Percentiles rank a stretch among this genome's conserved stretches.
phyloP scores from a whole-genome alignment of 768 basidiomycete species.

The Termitomyces heimii region DNA sequence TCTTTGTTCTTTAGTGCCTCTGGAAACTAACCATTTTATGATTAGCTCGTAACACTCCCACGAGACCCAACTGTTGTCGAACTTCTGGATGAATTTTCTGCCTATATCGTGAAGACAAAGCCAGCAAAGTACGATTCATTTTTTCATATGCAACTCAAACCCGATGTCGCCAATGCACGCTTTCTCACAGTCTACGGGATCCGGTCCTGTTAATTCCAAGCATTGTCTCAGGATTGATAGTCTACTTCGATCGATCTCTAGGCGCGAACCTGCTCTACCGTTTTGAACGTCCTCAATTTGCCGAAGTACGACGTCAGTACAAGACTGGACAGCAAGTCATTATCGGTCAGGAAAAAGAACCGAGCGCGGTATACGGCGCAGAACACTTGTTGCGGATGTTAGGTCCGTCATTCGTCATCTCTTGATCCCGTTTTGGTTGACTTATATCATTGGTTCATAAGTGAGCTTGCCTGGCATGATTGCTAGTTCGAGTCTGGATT shows the following conservation, averaged over 20 bases:
- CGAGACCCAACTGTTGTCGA: slow-evolving; percentile 73
- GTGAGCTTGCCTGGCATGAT: slow-evolving; percentile 93
- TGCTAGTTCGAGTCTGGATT: slow-evolving; percentile 83
- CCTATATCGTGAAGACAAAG: slow-evolving; percentile 47
- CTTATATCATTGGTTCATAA: slow-evolving; percentile 23
- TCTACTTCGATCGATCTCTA: slow-evolving; percentile 91
- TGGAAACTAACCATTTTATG: not conserved
- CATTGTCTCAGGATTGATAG: slow-evolving; percentile 75
- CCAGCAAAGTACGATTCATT: slow-evolving; percentile 37
- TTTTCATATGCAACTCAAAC: not conserved
- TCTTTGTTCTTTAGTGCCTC: not conserved
- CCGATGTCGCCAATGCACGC: not conserved
- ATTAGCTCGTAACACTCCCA: slow-evolving; percentile 79
- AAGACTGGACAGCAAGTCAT: slow-evolving; percentile 69
- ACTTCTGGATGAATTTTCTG: slow-evolving; percentile 73
- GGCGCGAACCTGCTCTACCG: slow-evolving; percentile 90
- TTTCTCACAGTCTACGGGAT: slow-evolving; percentile 50
- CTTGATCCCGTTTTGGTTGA: not conserved
- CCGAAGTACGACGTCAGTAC: slow-evolving; percentile 65
- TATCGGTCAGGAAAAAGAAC: slow-evolving; percentile 69
- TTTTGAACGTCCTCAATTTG: slow-evolving; percentile 93
- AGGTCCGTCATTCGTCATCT: slow-evolving; percentile 44
- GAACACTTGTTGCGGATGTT: slow-evolving; percentile 91
- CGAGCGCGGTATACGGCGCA: slow-evolving; percentile 90
- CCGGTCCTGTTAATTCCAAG: slow-evolving; percentile 69